phyloP scores from a whole-genome alignment of 768 basidiomycete genomes.

The Serendipita sp. region DNA sequence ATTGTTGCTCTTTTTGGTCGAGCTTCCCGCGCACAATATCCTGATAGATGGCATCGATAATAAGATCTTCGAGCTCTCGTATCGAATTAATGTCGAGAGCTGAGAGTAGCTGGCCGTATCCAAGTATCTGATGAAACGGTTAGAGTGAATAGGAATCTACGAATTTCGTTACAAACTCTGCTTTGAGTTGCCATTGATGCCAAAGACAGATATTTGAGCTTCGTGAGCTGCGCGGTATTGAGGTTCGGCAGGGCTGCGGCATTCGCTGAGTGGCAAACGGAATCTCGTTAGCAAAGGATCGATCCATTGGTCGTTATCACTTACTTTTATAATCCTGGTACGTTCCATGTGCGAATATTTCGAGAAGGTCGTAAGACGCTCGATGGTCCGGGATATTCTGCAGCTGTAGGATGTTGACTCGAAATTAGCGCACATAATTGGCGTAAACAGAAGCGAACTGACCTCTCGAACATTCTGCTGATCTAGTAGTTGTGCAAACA shows the following conservation, averaged over 20 bases:
- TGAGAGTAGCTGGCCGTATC: constrained; percentile 57
- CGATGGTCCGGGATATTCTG: constrained; percentile 45
- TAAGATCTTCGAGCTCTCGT: constrained; percentile 86
- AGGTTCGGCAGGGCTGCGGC: constrained; percentile 51
- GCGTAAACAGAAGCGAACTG: constrained; percentile 14
- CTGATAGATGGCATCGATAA: constrained; percentile 93
- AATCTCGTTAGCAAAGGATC: constrained; percentile 3
- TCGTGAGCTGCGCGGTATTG: constrained; percentile 57
- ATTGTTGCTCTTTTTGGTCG: constrained; percentile 77
- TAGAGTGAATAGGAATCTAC: background rate
- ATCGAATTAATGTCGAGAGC: constrained; percentile 62
- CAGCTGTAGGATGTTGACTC: constrained; percentile 34
- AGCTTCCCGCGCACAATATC: constrained; percentile 81
- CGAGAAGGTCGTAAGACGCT: constrained; percentile 46
- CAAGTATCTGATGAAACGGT: constrained; percentile 43
- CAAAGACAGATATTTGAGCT: constrained; percentile 87
- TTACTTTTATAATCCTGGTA: constrained; percentile 69
- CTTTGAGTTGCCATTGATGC: constrained; percentile 65
- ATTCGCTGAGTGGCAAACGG: constrained; percentile 32
- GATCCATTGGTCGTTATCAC: constrained; percentile 14
- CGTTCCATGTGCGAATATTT: constrained; percentile 83
- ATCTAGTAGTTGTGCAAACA: constrained; percentile 80
- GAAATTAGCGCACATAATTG: background rate
- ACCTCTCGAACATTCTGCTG: constrained; percentile 76
- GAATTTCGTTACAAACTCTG: constrained; percentile 37